Percentiles rank a stretch among this genome's conserved stretches.
Conservation (phyloP, 208 protist species). For the Leptomonas seymouri region DNA sequence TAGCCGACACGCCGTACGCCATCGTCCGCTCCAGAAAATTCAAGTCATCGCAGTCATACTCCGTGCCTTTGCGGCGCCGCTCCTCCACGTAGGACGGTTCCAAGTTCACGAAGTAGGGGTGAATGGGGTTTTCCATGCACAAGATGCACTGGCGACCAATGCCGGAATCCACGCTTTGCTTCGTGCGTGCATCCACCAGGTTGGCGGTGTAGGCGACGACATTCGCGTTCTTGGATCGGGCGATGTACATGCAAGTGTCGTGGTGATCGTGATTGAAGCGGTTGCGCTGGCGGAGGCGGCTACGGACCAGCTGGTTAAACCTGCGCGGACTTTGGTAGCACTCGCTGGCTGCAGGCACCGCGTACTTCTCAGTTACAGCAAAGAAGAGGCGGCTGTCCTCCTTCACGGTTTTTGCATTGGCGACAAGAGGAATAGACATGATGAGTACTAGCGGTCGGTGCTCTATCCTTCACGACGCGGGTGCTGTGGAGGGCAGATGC, state of each 20-base stretch:
- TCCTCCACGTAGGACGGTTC: conserved; percentile 63
- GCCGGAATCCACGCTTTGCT: conserved; percentile 31
- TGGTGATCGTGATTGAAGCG: conserved; percentile 74
- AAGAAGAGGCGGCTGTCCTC: conserved; percentile 39
- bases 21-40: conserved; percentile 74
- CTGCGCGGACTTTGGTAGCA: conserved; percentile 26
- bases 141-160: conserved; percentile 38
- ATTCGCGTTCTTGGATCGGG: conserved; percentile 78
- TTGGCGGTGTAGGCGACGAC: conserved; percentile 80
- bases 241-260: conserved; percentile 85
- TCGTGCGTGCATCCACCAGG: conserved; percentile 22
- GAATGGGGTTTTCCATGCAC: conserved; percentile 48
- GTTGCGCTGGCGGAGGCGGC: conserved; percentile 42
- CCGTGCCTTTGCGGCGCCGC: conserved; percentile 40
- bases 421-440: conserved; percentile 19
- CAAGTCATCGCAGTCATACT: conserved; percentile 65
- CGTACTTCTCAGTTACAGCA: conserved; percentile 27
- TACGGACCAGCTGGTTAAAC: conserved; percentile 51
- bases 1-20: conserved; percentile 72
- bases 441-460: too few relatives aligned
- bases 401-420: conserved; percentile 29
- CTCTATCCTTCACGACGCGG: too few relatives aligned
- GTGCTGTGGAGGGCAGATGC: too few relatives aligned
- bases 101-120: conserved; percentile 77
- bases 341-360: conserved; percentile 31